Conservation (phyloP, 129 eudicot genomes). For the Pulicaria dysenterica region DNA sequence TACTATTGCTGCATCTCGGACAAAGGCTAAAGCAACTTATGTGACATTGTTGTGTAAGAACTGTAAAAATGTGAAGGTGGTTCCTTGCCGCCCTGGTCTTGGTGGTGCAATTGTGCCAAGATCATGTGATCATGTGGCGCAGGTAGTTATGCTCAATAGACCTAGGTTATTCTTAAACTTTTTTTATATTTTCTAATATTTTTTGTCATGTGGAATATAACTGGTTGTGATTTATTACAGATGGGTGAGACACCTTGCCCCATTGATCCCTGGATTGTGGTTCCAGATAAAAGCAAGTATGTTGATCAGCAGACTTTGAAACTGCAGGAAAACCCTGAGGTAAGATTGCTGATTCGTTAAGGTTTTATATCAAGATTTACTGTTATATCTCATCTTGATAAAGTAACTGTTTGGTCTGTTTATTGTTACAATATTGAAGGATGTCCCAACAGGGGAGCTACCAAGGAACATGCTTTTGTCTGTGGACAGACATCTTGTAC, state of each 20-base stretch:
- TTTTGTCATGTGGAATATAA: background rate
- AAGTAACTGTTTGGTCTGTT: background rate
- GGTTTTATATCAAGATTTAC: background rate
- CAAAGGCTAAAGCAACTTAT: constrained; percentile 95
- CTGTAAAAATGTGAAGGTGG: constrained; percentile 81
- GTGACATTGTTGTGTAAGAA: constrained; percentile 88
- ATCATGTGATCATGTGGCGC: constrained; percentile 87
- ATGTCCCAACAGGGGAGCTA: constrained; percentile 98
- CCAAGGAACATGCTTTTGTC: constrained; percentile 97
- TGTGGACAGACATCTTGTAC: constrained; percentile 94
- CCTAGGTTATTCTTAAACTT: background rate
- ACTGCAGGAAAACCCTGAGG: constrained; percentile 98
- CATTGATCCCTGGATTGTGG: constrained; percentile 94
- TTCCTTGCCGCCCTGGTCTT: constrained; percentile 96
- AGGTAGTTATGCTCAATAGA: constrained; percentile 41
- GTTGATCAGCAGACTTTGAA: constrained; percentile 98
- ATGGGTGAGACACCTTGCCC: constrained; percentile 90
- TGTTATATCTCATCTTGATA: background rate
- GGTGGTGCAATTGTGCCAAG: constrained; percentile 98
- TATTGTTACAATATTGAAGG: constrained; percentile 45
- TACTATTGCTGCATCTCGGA: constrained; percentile 92
- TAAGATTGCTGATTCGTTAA: constrained; percentile 27
- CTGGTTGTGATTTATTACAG: constrained; percentile 34
- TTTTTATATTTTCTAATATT: background rate
- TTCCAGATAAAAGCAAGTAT: constrained; percentile 98